Evolutionary conservation across 78 protist genomes (phyloP), one percentile per base, ranked within the genome.

Genomic region (Emiliania huxleyi): DNA sequence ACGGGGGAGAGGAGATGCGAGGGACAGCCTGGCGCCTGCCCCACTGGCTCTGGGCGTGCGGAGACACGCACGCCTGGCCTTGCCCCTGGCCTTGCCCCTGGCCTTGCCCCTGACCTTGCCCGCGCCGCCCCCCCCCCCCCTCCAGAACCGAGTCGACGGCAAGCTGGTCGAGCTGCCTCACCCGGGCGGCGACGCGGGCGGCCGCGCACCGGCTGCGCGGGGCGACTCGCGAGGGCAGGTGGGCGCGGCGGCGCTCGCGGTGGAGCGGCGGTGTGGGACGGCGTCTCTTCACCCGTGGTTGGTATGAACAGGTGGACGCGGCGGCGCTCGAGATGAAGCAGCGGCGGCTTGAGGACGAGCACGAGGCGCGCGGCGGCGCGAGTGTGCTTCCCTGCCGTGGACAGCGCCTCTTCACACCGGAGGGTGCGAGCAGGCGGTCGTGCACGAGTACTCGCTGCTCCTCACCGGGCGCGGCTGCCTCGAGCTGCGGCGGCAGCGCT

Each of bases 381-480:
- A n/a, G n/a, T n/a, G n/a, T 2, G 35, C 33, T 56, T 44, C n/a
- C 42, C 8, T 21, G 49, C n/a, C 4, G 87, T 29, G 38, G 69
- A 19, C 71, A 56, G 22, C 22, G 52, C 22, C 52, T 46, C 52
- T 2, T 46, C 52, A n/a, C n/a, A n/a, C n/a, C n/a, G n/a, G n/a
- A n/a, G n/a, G n/a, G n/a, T n/a, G n/a, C n/a, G n/a, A n/a, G n/a
- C n/a, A n/a, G n/a, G 81, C 49, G 52, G 62, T 90, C 29, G 44
- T 49, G 87, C 81, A 62, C 48, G 92, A 90, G 84, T 90, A 90
- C 83, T 44, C 55, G 83, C 38, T 69, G 23, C 92, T 90, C 23
- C 92, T 90, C 49, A 33, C 84, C 46, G 52, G 62, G 29, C 92
- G 62, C 85, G n/a, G n/a, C n/a, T n/a, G n/a, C n/a, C 92, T 90